These are phyloP conservation scores for Phaeosphaeria sp. DNA, from an alignment of 2,329 filamentous ascomycete genomes.

Conservation along the genomic window DNA sequence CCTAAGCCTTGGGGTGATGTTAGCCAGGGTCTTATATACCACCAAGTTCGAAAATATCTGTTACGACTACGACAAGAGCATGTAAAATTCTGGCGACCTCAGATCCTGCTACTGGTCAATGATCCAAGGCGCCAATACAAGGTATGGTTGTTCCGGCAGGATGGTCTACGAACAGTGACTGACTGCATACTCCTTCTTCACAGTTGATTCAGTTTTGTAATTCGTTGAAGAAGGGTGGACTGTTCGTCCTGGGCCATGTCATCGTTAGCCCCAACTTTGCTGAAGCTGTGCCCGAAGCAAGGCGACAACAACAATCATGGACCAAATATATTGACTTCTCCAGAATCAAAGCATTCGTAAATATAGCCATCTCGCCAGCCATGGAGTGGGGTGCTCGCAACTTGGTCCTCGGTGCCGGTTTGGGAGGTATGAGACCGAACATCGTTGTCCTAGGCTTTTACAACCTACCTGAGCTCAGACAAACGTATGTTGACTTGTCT, in stretches of 20 bases:
- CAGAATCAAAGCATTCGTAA: slow-evolving; percentile 87
- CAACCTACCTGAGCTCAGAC: slow-evolving; percentile 77
- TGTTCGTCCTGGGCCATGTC: slow-evolving; percentile 87
- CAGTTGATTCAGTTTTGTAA: slow-evolving; percentile 87
- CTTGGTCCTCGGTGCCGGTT: slow-evolving; percentile 78
- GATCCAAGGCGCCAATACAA: slow-evolving; percentile 82
- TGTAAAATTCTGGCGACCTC: slow-evolving; percentile 92
- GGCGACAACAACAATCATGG: slow-evolving; percentile 81
- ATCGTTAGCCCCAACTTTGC: slow-evolving; percentile 86
- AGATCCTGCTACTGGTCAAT: slow-evolving; percentile 84
- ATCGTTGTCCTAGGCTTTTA: slow-evolving; percentile 83
- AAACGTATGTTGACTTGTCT: slow-evolving; percentile 36
- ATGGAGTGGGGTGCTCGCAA: slow-evolving; percentile 88
- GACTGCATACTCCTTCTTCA: not conserved
- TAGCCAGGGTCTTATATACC: slow-evolving; percentile 86
- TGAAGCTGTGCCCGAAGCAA: slow-evolving; percentile 78
- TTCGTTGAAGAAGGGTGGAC: slow-evolving; percentile 82
- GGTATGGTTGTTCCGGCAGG: not conserved
- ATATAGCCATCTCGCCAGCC: slow-evolving; percentile 81
- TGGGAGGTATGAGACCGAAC: slow-evolving; percentile 89
- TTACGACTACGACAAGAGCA: slow-evolving; percentile 84
- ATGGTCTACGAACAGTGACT: not conserved
- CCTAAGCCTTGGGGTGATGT: slow-evolving; percentile 92
- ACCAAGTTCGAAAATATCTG: slow-evolving; percentile 86
- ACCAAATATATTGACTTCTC: slow-evolving; percentile 87